Conservation (phyloP, 2,329 filamentous ascomycete species). For the Fusarium foetens region DNA sequence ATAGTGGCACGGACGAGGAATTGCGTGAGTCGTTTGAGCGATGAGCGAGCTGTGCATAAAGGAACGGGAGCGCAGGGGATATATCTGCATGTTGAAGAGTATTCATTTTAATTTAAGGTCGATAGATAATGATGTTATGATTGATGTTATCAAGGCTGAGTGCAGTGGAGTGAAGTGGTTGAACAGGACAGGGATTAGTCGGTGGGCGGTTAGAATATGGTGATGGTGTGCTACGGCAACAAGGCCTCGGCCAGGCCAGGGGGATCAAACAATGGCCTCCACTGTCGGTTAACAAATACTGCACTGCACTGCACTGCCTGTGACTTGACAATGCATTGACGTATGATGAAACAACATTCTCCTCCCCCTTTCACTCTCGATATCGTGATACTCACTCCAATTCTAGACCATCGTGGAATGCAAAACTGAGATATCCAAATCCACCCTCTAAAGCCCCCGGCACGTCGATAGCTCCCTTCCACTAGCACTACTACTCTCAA, state of each 20-base stretch:
- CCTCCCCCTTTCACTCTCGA: background rate
- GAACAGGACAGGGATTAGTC: conserved; percentile 9
- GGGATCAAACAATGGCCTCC: background rate
- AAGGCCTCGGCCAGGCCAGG: background rate
- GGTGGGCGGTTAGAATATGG: background rate
- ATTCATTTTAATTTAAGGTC: conserved; percentile 57
- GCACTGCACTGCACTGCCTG: background rate
- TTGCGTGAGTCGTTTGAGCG: conserved; percentile 64
- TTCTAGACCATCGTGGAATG: conserved; percentile 31
- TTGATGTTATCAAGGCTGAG: background rate
- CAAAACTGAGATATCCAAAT: background rate
- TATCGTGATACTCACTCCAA: background rate
- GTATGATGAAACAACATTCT: background rate
- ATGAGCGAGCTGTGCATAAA: conserved; percentile 72
- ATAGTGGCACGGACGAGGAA: conserved; percentile 65
- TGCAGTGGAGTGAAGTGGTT: background rate
- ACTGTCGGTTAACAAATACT: background rate
- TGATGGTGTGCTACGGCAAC: background rate
- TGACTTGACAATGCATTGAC: background rate
- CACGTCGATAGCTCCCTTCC: conserved; percentile 24
- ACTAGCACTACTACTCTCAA: background rate
- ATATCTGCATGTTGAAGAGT: conserved; percentile 69
- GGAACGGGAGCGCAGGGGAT: conserved; percentile 72
- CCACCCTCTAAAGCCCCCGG: conserved; percentile 3
- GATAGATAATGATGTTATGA: background rate